Evolutionary conservation across 2,329 filamentous ascomycete species (phyloP).

Genomic region (Cladosporium sp.): DNA sequence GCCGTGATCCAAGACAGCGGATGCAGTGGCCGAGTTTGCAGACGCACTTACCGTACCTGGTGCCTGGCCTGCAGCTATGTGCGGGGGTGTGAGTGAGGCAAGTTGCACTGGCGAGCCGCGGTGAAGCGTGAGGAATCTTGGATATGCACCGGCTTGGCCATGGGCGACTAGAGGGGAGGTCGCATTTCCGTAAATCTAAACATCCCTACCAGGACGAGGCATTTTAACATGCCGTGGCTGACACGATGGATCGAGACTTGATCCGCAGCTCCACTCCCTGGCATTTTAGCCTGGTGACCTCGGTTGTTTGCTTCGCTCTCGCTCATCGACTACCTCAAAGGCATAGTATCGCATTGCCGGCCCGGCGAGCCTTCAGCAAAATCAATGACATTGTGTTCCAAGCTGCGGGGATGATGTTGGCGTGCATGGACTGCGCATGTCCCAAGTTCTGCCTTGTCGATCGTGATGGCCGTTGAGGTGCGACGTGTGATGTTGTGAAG

Average conservation of each 20-base stretch:
- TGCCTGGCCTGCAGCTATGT: slow-evolving; percentile 5
- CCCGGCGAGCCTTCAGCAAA: background rate
- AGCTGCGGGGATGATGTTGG: slow-evolving; percentile 2
- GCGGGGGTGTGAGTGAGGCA: slow-evolving; percentile 2
- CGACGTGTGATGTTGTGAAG: too few relatives aligned
- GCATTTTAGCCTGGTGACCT: background rate
- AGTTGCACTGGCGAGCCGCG: slow-evolving; percentile 8
- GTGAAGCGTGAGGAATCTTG: background rate
- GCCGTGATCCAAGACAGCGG: background rate
- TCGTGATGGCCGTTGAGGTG: background rate
- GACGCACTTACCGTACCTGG: slow-evolving; percentile 5
- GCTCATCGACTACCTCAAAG: background rate
- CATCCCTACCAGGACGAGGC: background rate
- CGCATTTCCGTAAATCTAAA: background rate
- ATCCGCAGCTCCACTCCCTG: background rate
- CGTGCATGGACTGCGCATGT: background rate
- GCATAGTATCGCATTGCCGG: slow-evolving; percentile 1
- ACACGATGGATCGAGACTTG: background rate
- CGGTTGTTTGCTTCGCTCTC: background rate
- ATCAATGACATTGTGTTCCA: background rate
- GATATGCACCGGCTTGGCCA: background rate
- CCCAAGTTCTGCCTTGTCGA: background rate
- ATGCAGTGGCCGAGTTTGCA: background rate
- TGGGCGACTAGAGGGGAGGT: too few relatives aligned
- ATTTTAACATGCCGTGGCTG: background rate